These are phyloP conservation scores for Cercophora newfieldiana DNA, from an alignment of 495 filamentous ascomycete genomes.

Conservation along the genomic window DNA sequence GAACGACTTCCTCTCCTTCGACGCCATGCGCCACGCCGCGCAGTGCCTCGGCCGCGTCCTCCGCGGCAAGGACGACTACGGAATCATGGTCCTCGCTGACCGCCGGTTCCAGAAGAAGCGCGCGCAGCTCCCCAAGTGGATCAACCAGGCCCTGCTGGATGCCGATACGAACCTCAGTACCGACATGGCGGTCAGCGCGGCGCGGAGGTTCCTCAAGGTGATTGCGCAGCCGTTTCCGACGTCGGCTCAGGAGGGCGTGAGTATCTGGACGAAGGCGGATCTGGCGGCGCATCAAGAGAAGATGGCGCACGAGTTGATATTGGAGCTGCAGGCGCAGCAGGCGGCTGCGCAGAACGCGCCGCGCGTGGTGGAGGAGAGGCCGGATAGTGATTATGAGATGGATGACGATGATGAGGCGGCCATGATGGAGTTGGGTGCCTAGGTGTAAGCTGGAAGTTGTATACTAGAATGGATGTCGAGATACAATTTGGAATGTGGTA, in stretches of 20 bases:
- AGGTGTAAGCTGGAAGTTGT: neutral
- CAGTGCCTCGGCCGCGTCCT: slow-evolving; percentile 96
- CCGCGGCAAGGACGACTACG: slow-evolving; percentile 97
- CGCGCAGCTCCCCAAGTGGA: slow-evolving; percentile 93
- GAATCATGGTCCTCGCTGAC: slow-evolving; percentile 97
- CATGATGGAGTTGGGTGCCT: slow-evolving; percentile 61
- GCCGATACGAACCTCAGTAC: slow-evolving; percentile 85
- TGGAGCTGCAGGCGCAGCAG: slow-evolving; percentile 38
- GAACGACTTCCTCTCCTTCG: slow-evolving; percentile 98
- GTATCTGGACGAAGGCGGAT: slow-evolving; percentile 83
- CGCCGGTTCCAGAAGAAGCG: slow-evolving; percentile 88
- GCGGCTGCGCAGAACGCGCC: slow-evolving; percentile 22
- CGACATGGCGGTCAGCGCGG: slow-evolving; percentile 88
- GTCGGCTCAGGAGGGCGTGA: slow-evolving; percentile 85
- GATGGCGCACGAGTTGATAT: slow-evolving; percentile 61
- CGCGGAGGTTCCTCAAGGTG: slow-evolving; percentile 81
- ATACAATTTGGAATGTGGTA: neutral
- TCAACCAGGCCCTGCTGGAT: slow-evolving; percentile 82
- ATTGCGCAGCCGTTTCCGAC: slow-evolving; percentile 90
- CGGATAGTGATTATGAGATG: slow-evolving; percentile 56
- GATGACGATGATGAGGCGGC: slow-evolving; percentile 62
- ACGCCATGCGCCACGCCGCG: slow-evolving; percentile 96
- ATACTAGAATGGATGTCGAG: neutral
- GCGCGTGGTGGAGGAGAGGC: slow-evolving; percentile 8
- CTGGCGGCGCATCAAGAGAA: slow-evolving; percentile 76